phyloP scores from a whole-genome alignment of 176 grass and related monocot species.

The Carex kokanica region DNA sequence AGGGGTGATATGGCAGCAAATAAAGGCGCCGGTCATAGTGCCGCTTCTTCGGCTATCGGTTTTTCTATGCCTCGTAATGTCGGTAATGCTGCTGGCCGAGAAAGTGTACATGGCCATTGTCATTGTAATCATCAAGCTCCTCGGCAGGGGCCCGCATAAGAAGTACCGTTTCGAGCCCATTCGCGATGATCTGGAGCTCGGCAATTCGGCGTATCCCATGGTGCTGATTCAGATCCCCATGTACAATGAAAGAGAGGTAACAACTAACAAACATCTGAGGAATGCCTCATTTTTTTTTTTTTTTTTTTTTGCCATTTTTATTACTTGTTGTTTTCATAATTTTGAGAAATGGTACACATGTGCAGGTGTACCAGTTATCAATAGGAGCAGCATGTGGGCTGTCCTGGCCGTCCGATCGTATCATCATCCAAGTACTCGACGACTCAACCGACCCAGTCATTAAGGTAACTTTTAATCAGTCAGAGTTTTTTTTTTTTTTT shows the following conservation, averaged over 20 bases:
- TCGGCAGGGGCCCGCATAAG: constrained; percentile 36
- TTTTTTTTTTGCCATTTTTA: not conserved
- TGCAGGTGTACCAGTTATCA: constrained; percentile 62
- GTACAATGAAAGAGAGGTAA: constrained; percentile 90
- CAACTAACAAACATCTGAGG: constrained; percentile 19
- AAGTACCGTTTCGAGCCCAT: constrained; percentile 61
- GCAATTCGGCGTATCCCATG: constrained; percentile 53
- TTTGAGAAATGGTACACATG: not conserved
- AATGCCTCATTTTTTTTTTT: not conserved
- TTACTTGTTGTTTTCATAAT: not conserved
- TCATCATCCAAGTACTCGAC: constrained; percentile 81
- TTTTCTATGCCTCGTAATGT: constrained; percentile 61
- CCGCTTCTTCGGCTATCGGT: constrained; percentile 56
- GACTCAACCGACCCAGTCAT: constrained; percentile 62
- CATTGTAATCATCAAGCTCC: constrained; percentile 38
- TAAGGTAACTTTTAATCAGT: constrained; percentile 41
- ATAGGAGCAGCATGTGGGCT: constrained; percentile 65
- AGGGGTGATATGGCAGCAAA: constrained; percentile 45
- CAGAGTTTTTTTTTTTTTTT: not conserved
- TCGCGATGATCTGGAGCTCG: constrained; percentile 52
- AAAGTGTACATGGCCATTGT: constrained; percentile 72
- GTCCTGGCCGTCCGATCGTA: constrained; percentile 56
- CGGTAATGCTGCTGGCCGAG: constrained; percentile 64
- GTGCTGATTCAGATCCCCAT: constrained; percentile 93
- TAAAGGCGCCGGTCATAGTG: constrained; percentile 51